A percentile compares a stretch with the other conserved stretches of the same genome.
phyloP scores from a whole-genome alignment of 2,329 filamentous ascomycete genomes.

The Phyllosticta paracitricarpa region DNA sequence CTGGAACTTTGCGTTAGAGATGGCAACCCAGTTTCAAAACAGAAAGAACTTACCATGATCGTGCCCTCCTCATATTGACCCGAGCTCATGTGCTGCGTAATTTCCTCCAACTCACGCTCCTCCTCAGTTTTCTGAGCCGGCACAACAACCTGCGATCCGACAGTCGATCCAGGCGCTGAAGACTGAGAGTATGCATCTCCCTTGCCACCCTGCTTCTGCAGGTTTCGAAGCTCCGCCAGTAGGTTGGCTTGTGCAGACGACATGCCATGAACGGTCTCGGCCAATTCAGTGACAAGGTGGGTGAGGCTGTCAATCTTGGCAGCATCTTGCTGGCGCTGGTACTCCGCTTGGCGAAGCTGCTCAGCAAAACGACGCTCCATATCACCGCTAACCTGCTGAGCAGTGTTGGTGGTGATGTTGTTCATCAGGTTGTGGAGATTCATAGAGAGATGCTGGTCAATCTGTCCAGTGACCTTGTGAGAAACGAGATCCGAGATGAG shows the following conservation, averaged over 20 bases:
- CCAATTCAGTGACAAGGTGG: constrained; percentile 54
- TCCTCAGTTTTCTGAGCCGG: constrained; percentile 38
- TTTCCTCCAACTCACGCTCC: constrained; percentile 49
- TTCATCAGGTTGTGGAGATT: constrained; percentile 52
- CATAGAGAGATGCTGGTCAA: constrained; percentile 59
- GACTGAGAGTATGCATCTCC: constrained; percentile 38
- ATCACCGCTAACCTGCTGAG: constrained; percentile 57
- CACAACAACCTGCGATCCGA: constrained; percentile 13
- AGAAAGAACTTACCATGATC: constrained; percentile 24
- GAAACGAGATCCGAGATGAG: constrained; percentile 63
- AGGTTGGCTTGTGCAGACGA: constrained; percentile 58
- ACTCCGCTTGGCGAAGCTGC: constrained; percentile 42
- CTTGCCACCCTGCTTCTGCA: constrained; percentile 28
- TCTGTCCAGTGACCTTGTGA: constrained; percentile 52
- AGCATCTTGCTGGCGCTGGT: constrained; percentile 43
- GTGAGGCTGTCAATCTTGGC: constrained; percentile 66
- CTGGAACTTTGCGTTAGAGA: constrained; percentile 18
- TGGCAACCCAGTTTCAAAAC: neutral
- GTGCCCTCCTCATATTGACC: constrained; percentile 40
- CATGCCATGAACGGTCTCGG: constrained; percentile 61
- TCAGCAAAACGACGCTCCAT: constrained; percentile 51
- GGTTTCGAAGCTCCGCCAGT: constrained; percentile 44
- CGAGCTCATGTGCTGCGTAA: constrained; percentile 53
- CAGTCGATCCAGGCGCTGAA: constrained; percentile 8
- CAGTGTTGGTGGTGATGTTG: constrained; percentile 53